phyloP scores from a whole-genome alignment of 495 filamentous ascomycete genomes.

The Penicillium salamii region DNA sequence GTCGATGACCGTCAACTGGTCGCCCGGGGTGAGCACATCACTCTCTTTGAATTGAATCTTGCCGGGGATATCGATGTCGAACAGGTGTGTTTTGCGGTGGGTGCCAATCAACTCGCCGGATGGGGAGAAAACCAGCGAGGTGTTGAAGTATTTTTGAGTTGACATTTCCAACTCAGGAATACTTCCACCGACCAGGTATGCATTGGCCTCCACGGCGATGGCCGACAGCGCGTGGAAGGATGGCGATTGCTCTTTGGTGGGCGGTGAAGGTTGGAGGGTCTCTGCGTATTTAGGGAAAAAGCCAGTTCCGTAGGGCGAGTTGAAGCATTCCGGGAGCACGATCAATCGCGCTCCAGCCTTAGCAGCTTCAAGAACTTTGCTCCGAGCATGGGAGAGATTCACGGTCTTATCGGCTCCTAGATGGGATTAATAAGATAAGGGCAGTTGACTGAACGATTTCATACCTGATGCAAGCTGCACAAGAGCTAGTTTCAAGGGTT shows the following conservation, averaged over 20 bases:
- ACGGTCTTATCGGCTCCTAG: conserved; percentile 73
- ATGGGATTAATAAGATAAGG: not conserved
- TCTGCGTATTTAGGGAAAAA: conserved; percentile 94
- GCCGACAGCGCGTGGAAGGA: conserved; percentile 79
- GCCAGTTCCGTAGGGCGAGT: conserved; percentile 90
- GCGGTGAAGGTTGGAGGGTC: conserved; percentile 74
- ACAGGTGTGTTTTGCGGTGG: conserved; percentile 95
- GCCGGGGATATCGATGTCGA: conserved; percentile 97
- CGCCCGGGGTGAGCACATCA: conserved; percentile 80
- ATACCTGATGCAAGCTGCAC: conserved; percentile 74
- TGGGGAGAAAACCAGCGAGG: conserved; percentile 77
- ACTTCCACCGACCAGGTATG: conserved; percentile 85
- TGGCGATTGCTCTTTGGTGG: conserved; percentile 65
- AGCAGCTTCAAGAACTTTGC: conserved; percentile 81
- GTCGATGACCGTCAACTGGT: conserved; percentile 76
- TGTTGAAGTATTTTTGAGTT: conserved; percentile 85
- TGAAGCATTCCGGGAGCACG: conserved; percentile 84
- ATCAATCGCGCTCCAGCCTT: conserved; percentile 63
- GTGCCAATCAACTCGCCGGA: conserved; percentile 73
- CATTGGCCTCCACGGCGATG: conserved; percentile 70
- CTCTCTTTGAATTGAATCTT: conserved; percentile 89
- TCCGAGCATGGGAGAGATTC: conserved; percentile 79
- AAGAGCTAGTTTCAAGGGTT: conserved; percentile 77
- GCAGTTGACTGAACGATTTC: not conserved
- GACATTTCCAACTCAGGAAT: conserved; percentile 74